Conservation (phyloP, 805 yeast species). For the Ogataea glucozyma region DNA sequence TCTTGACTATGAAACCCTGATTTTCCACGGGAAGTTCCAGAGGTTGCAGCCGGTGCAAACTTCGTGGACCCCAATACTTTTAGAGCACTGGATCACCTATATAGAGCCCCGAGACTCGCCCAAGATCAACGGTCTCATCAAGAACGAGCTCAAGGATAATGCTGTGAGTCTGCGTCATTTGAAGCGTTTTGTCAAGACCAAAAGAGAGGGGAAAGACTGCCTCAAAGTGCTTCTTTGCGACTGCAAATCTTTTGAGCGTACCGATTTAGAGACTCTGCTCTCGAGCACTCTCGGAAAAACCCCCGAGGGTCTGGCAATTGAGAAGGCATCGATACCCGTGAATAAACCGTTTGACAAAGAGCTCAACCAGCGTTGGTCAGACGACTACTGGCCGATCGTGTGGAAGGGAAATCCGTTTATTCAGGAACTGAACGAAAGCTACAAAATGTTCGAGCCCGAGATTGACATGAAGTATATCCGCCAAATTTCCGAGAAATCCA, state of each 20-base stretch:
- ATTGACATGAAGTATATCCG: constrained; percentile 39
- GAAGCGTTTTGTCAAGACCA: constrained; percentile 49
- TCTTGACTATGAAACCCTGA: constrained; percentile 45
- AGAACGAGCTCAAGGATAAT: constrained; percentile 28
- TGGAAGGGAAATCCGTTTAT: constrained; percentile 93
- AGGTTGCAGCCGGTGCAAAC: constrained; percentile 39
- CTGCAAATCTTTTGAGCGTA: constrained; percentile 45
- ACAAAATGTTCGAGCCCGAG: constrained; percentile 42
- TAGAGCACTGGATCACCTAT: constrained; percentile 45
- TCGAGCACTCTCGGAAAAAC: constrained; percentile 17
- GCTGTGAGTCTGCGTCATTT: constrained; percentile 41
- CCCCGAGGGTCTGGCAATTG: constrained; percentile 9
- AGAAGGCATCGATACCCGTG: constrained; percentile 48
- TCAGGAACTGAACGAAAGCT: constrained; percentile 57
- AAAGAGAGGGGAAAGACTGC: constrained; percentile 6
- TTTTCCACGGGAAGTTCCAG: constrained; percentile 40
- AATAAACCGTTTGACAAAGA: constrained; percentile 72
- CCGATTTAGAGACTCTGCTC: constrained; percentile 31
- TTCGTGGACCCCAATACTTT: constrained; percentile 32
- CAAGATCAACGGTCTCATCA: constrained; percentile 26
- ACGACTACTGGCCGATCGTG: constrained; percentile 76
- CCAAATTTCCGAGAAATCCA: constrained; percentile 33
- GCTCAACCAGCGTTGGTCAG: constrained; percentile 65
- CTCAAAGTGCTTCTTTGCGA: constrained; percentile 25
- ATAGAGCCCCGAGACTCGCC: constrained; percentile 41